Conservation (phyloP, 805 yeast genomes). For the Lachancea sp. region DNA sequence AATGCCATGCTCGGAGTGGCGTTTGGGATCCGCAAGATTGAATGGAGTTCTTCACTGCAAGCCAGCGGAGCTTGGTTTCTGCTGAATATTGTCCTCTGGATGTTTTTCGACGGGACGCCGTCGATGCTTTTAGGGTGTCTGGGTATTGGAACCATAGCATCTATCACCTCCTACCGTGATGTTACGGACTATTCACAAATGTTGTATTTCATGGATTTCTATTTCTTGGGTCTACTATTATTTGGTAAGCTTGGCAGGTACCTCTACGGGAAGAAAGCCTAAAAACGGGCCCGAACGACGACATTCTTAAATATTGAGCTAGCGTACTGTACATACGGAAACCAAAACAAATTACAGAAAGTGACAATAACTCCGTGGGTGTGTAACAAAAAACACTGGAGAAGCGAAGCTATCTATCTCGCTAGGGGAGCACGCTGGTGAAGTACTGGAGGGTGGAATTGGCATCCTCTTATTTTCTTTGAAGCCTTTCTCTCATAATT, state of each 20-base stretch:
- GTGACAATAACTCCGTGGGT: too few species aligned
- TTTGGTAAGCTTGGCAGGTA: slow-evolving; percentile 67
- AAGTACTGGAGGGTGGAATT: too few species aligned
- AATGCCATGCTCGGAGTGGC: slow-evolving; percentile 66
- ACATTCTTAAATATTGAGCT: slow-evolving; percentile 1
- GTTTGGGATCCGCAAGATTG: slow-evolving; percentile 61
- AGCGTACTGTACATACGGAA: slow-evolving; percentile 6
- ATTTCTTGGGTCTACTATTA: slow-evolving; percentile 57
- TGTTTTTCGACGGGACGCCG: slow-evolving; percentile 53
- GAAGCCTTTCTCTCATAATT: too few species aligned
- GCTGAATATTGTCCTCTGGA: slow-evolving; percentile 61
- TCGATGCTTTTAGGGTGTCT: slow-evolving; percentile 42
- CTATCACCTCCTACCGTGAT: slow-evolving; percentile 19
- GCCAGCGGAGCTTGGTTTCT: slow-evolving; percentile 58
- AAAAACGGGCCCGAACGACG: background rate
- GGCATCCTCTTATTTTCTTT: too few species aligned
- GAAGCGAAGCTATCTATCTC: too few species aligned
- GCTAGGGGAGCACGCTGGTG: too few species aligned
- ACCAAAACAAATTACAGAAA: slow-evolving; percentile 1
- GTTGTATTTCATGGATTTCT: slow-evolving; percentile 41
- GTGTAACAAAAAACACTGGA: too few species aligned
- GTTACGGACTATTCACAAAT: slow-evolving; percentile 19
- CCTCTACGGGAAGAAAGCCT: slow-evolving; percentile 29
- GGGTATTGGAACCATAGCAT: slow-evolving; percentile 22
- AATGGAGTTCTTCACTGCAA: slow-evolving; percentile 63